phyloP scores from a whole-genome alignment of 2,329 filamentous ascomycete species.

The Colletotrichum sp. region DNA sequence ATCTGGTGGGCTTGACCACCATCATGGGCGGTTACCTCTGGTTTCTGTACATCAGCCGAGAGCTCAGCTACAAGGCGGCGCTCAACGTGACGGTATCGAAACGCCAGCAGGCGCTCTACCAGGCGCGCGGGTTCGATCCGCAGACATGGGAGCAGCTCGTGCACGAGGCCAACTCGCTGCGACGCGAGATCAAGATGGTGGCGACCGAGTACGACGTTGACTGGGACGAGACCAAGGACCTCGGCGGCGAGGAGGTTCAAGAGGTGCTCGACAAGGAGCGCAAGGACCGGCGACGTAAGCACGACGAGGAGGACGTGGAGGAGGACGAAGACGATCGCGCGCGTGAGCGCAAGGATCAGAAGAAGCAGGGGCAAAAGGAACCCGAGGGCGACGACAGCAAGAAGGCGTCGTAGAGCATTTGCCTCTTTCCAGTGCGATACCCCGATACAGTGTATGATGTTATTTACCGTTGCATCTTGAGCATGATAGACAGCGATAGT shows the following conservation, averaged over 20 bases:
- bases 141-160: slow-evolving; percentile 79
- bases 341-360: slow-evolving; percentile 33
- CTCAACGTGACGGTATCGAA: slow-evolving; percentile 86
- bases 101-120: slow-evolving; percentile 79
- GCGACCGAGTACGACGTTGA: slow-evolving; percentile 90
- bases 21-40: slow-evolving; percentile 91
- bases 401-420: not conserved
- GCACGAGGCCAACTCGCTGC: slow-evolving; percentile 78
- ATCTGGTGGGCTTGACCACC: slow-evolving; percentile 83
- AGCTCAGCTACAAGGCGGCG: slow-evolving; percentile 85
- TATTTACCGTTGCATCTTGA: not conserved
- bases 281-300: slow-evolving; percentile 38
- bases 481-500: not conserved
- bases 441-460: not conserved
- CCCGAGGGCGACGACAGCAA: slow-evolving; percentile 3
- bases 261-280: slow-evolving; percentile 61
- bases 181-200: slow-evolving; percentile 79
- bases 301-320: slow-evolving; percentile 42
- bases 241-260: slow-evolving; percentile 70
- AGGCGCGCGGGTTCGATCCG: slow-evolving; percentile 76
- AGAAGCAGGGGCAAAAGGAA: slow-evolving; percentile 29
- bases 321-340: slow-evolving; percentile 39
- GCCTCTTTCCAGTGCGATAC: not conserved
- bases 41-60: slow-evolving; percentile 92
- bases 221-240: slow-evolving; percentile 80